Base-by-base conservation (phyloP, 495 filamentous ascomycete species). In the Neurospora africana region DNA sequence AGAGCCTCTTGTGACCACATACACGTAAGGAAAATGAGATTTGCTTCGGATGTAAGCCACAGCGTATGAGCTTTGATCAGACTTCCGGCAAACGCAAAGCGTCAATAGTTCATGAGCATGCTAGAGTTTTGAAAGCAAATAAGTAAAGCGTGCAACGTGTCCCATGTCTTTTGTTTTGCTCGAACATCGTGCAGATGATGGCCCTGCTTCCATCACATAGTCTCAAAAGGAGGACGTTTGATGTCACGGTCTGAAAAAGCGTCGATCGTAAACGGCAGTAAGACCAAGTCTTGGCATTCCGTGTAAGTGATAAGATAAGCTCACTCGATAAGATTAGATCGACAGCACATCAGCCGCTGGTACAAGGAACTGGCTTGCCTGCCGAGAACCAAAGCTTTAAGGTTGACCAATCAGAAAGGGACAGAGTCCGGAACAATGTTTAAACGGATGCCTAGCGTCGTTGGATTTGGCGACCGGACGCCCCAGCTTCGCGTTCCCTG, bases 401-500 rank as follows among this genome's bases (percentile, higher is more conserved):
- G 1, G 69, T 30, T 17, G 58, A 38, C 73, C 68, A 74, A 74
- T 74, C 27, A 30, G 0, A 17, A 27, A 33, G 13, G 0, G 0
- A 5, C 5, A 19, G 8, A 38, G 17, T 15, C 4, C 75, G 78
- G 75, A 77, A 70, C 5, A 76, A 70, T 36, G 33, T 43, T 79
- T 36, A 68, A 75, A 37, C 79, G 27, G 67, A 27, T 47, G 68
- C 79, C 78, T 81, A 79, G 78, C 76, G 78, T 72, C 10, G 2
- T 75, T 77, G 53, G 77, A 72, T 78, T 81, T 78, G 74, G 78
- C 75, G 77, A 73, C 74, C 19, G 75, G 72, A 74, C 27, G 41
- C 70, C 79, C 79, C 76, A 75, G 73, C 74, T 76, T 70, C 68
- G 68, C 71, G 74, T 37, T 69, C 43, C 58, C 74, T 76, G 74